Evolutionary conservation across 176 grass and related monocot genomes (phyloP), one percentile per base, ranked within the genome.

Genomic region (Carex cristatella): DNA sequence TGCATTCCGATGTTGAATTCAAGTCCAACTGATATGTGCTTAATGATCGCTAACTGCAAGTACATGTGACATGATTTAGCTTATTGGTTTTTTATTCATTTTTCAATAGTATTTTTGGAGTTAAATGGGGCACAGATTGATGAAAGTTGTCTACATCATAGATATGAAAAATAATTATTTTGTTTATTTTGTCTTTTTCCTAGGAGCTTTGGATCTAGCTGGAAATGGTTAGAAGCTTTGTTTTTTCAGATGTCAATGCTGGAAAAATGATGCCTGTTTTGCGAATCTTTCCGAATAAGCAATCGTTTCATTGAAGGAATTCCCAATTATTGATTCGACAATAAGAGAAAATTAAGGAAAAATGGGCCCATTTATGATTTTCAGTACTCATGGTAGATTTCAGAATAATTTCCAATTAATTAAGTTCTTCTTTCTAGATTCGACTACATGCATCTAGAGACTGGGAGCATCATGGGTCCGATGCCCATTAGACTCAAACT

Each of bases 231-330:
- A 65, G 18, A 82, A 61, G 44, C 70, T 74, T 48, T 75, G 46
- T 23, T 76, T 44, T 27, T 82, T 27, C 3, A 67, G 48, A 30
- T 30, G 4, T 33, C 61, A 82, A 82, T 31, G 80, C 35, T 12
- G 14, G 19, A 66, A 67, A 65, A 42, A 13, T 66, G n/a, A 51
- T 83, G 61, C 62, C 10, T 68, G 61, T 83, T 83, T 68, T 67
- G 19, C 7, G 62, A 82, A 54, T 3, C 38, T 49, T 66, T 66
- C 11, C 44, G 16, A 48, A 48, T 46, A 81, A 81, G 79, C 2
- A 42, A 63, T 0, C 5, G 16, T 42, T 72, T 30, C 7, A 33
- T n/a, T 63, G 4, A 27, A 81, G 18, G 37, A 81, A 61, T 64
- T 2, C 37, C 58, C 60, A 33, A 61, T 33, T n/a, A 80, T 31